A percentile compares a stretch with the other conserved stretches of the same genome.
These are phyloP conservation scores for Aureobasidium melanogenum DNA, from an alignment of 2,329 filamentous ascomycete species.

Conservation along the genomic window DNA sequence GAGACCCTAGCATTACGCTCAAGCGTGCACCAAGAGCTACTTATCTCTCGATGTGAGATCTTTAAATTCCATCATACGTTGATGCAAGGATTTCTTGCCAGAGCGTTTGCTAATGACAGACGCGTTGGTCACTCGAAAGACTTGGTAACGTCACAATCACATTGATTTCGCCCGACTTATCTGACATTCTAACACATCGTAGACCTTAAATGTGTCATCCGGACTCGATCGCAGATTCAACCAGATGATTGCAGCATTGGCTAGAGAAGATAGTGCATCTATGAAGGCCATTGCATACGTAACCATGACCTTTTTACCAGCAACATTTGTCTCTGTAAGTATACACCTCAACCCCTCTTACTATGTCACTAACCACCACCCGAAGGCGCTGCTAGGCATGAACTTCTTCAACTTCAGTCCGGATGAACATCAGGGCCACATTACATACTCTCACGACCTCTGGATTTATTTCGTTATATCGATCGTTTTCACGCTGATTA, in stretches of 20 bases:
- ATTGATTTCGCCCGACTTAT: neutral
- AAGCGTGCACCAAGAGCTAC: neutral
- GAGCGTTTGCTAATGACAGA: neutral
- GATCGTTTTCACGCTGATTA: neutral
- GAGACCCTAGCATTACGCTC: neutral
- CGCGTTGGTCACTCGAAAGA: neutral
- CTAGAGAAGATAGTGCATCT: constrained; percentile 27
- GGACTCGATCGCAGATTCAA: too few relatives aligned
- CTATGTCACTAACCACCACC: too few relatives aligned
- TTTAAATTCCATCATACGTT: neutral
- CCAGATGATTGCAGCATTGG: neutral
- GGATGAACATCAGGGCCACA: neutral
- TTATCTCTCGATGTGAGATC: neutral
- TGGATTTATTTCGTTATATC: constrained; percentile 5
- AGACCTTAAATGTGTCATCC: too few relatives aligned
- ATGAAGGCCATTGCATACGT: constrained; percentile 34
- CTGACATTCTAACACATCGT: too few relatives aligned
- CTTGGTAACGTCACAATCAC: neutral
- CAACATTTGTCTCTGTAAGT: constrained; percentile 13
- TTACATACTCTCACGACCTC: neutral
- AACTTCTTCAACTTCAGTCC: neutral
- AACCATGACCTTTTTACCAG: constrained; percentile 31
- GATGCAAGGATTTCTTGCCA: neutral
- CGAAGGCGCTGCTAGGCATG: neutral
- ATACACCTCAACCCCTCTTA: too few relatives aligned